Conservation (phyloP, 441 rosid species). For the Erysimum cheiri region DNA sequence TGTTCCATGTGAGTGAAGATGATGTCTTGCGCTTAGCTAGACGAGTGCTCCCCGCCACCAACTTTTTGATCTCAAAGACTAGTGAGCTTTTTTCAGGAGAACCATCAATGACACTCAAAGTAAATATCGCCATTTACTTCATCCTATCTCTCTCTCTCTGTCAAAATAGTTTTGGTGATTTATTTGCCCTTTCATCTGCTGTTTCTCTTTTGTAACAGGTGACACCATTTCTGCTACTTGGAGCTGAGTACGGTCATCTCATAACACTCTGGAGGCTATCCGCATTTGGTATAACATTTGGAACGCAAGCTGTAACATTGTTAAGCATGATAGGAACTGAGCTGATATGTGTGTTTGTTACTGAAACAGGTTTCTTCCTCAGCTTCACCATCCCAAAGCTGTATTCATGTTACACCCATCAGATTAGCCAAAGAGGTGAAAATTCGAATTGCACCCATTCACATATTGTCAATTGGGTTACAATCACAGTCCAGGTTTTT, state of each 20-base stretch:
- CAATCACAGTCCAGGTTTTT: background rate
- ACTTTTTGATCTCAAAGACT: conserved; percentile 73
- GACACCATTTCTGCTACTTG: conserved; percentile 80
- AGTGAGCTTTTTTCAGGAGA: conserved; percentile 90
- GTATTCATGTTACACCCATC: conserved; percentile 65
- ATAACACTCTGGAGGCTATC: conserved; percentile 77
- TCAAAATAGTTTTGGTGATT: conserved; percentile 4
- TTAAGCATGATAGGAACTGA: conserved; percentile 11
- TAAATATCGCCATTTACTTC: conserved; percentile 31
- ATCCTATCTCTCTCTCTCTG: conserved; percentile 11
- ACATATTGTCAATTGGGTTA: conserved; percentile 18
- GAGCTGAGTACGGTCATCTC: conserved; percentile 90
- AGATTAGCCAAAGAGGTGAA: conserved; percentile 71
- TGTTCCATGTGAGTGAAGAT: conserved; percentile 68
- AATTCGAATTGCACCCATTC: background rate
- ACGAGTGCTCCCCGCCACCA: conserved; percentile 73
- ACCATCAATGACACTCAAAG: conserved; percentile 93
- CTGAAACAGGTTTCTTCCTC: conserved; percentile 78
- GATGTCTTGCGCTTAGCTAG: conserved; percentile 70
- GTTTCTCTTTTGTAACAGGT: conserved; percentile 55
- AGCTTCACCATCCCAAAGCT: conserved; percentile 84
- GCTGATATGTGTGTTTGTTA: conserved; percentile 27
- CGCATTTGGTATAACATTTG: conserved; percentile 59
- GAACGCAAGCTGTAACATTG: conserved; percentile 25
- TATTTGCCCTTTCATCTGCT: conserved; percentile 25